Percentiles rank a stretch among this genome's conserved stretches.
phyloP scores from a whole-genome alignment of 805 yeast species.

The Starmerella geochares region DNA sequence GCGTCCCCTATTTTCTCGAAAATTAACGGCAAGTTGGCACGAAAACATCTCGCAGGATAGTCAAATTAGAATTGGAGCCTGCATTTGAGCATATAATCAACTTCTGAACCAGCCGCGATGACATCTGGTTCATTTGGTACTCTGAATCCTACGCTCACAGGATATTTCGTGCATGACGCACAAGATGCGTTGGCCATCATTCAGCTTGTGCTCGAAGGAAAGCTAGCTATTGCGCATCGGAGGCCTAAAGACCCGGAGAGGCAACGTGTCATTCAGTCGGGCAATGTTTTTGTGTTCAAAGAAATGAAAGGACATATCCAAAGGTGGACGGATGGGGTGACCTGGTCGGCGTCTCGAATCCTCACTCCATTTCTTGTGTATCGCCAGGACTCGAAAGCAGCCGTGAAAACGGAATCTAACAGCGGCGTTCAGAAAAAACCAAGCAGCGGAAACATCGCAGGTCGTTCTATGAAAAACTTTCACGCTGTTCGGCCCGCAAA shows the following conservation, averaged over 20 bases:
- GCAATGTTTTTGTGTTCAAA: constrained; percentile 73
- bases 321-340: constrained; percentile 93
- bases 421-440: constrained; percentile 2
- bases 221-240: constrained; percentile 53
- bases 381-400: constrained; percentile 44
- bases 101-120: neutral
- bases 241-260: constrained; percentile 79
- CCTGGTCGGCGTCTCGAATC: constrained; percentile 89
- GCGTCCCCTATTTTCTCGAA: neutral
- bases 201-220: constrained; percentile 63
- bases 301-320: constrained; percentile 76
- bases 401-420: constrained; percentile 29
- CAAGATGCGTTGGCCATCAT: constrained; percentile 72
- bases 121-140: neutral
- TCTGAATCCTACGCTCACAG: constrained; percentile 48
- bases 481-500: neutral
- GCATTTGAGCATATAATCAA: neutral
- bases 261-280: constrained; percentile 52
- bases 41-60: neutral
- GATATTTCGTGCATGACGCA: constrained; percentile 64
- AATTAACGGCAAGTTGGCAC: neutral
- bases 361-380: constrained; percentile 77
- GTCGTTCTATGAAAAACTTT: neutral
- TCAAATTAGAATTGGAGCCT: constrained; percentile 1
- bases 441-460: neutral